Evolutionary conservation across 352 stramenopile genomes (phyloP), one percentile per base, ranked within the genome.

Genomic region (Aphanomyces stellatus): DNA sequence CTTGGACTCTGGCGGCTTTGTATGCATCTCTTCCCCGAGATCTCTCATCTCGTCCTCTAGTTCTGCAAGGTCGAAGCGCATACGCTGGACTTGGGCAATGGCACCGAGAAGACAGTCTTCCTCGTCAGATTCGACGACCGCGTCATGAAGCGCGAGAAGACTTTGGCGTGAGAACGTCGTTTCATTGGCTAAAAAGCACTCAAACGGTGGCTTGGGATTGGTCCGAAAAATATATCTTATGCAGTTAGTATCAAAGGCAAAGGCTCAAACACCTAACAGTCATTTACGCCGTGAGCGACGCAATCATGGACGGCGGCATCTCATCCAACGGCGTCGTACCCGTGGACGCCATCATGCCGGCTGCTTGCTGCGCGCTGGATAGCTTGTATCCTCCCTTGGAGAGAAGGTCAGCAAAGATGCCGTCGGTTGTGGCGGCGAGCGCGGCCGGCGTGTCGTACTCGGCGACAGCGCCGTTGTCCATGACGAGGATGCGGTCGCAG

Each of bases 81-180:
- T 63, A 72, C 81, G 3, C 85, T 95, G 8, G 85, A 93, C 43
- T 71, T 87, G 8, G 76, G 74, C 49, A 74, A 72, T 11, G 79
- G 80, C 22, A 75, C 83, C 62, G 79, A 90, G 69, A 93, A 91
- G 72, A 95, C 86, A 0, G 86, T 95, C 13, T 95, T 93, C 69
- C 72, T 95, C 19, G 80, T 95, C 65, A 95, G 93, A 65, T 95
- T 95, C 51, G 80, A 90, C 69, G 82, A 91, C 56, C 78, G 73
- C 43, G 83, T 91, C n/a, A 90, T 93, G 69, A 80, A 79, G 15
- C 82, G 84, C 25, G 86, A 95, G 71, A 76, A 77, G 30, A 63
- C 81, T 53, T 53, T 91, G 25, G 86, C 85, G 60, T 93, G 79
- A 35, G 17, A 13, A 53, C 46, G 19, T 22, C 46, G 17, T 22